phyloP scores from a whole-genome alignment of 75 land plant genomes.

The Selaginella tamariscina region DNA sequence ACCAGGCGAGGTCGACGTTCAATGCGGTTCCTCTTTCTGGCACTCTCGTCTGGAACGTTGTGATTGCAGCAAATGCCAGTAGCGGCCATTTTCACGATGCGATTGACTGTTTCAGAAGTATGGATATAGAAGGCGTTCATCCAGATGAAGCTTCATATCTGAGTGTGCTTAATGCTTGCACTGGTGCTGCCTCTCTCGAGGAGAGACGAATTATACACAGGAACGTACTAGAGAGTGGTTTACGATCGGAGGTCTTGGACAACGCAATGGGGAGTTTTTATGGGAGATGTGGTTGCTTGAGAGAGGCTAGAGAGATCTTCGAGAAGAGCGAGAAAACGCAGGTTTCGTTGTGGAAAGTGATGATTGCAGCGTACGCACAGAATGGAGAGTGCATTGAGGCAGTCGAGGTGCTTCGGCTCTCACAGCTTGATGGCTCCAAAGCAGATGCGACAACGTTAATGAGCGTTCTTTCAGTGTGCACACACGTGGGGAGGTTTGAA shows the following conservation, averaged over 20 bases:
- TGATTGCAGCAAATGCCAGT: neutral
- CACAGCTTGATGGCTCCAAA: neutral
- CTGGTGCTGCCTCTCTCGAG: neutral
- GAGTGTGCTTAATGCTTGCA: neutral
- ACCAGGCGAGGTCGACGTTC: neutral
- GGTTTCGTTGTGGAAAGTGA: neutral
- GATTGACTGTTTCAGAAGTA: neutral
- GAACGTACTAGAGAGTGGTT: neutral
- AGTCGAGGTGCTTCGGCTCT: neutral
- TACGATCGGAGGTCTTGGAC: neutral
- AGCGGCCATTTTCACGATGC: neutral
- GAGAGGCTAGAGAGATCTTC: neutral
- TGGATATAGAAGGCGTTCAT: neutral
- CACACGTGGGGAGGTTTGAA: neutral
- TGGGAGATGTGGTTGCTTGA: neutral
- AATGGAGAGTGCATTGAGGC: neutral
- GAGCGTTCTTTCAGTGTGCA: neutral
- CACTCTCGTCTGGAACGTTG: neutral
- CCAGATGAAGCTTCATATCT: neutral
- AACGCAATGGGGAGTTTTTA: neutral
- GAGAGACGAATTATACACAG: neutral
- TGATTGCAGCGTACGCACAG: neutral
- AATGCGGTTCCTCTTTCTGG: neutral
- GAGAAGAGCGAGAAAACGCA: neutral
- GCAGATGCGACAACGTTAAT: neutral